Evolutionary conservation across 2,329 filamentous ascomycete genomes (phyloP), one percentile per base, ranked within the genome.

Genomic region (Fusarium sp.): DNA sequence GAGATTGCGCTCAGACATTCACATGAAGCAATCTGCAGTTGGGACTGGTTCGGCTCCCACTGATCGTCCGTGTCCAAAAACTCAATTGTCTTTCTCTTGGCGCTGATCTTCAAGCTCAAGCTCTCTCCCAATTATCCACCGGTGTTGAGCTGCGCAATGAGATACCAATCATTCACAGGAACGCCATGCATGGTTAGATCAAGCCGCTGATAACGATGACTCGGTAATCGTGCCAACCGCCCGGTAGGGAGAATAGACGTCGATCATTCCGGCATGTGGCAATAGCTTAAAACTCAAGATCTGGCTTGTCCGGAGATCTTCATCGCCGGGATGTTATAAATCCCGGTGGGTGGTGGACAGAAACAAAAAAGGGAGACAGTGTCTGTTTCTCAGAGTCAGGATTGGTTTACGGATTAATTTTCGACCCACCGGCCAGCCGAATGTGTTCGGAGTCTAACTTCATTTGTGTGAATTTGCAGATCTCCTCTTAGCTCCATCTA

Each of bases 71-170:
- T 37, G 34, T 37, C 34, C 18, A 11, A n/a, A 30, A 37, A 37
- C 34, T n/a, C 18, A 37, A n/a, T 37, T 37, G 34, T 37, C 18
- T 37, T 5, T 37, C 18, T n/a, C 34, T 37, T 37, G 34, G 34
- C 34, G 3, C 18, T n/a, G 18, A n/a, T 12, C 34, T 7, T 37
- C 34, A 37, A 37, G 34, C 18, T 37, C 34, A n/a, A 37, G 34
- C 18, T n/a, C 18, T 37, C 18, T 11, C 8, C 25, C 34, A 37
- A 3, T 9, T 37, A 37, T 12, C 34, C 34, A 37, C 34, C 11
- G 3, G 6, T 0, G 2, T 37, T 11, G 12, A 6, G 18, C 18
- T 12, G 34, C 7, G 18, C 18, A 37, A 12, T 1, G 2, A n/a
- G 34, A n/a, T n/a, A 37, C 34, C 34, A 37, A 37, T 37, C 10